phyloP scores from a whole-genome alignment of 1,139 yeast species.

The Hansenula sp. region DNA sequence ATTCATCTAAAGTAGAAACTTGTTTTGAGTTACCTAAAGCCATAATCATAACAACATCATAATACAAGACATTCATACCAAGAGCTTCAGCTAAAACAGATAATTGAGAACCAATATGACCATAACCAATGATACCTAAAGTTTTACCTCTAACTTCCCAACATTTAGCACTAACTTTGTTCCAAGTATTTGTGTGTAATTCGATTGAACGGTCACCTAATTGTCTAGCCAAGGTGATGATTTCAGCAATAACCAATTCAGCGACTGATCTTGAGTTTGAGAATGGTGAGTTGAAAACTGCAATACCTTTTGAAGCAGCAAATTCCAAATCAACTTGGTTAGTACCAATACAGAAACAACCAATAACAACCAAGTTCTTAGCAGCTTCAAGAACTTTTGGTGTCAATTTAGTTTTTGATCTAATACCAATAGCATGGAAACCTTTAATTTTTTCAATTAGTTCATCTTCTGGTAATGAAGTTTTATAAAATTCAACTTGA shows the following conservation, averaged over 20 bases:
- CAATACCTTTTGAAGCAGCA: constrained; percentile 92
- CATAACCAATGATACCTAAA: constrained; percentile 94
- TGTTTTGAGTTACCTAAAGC: constrained; percentile 96
- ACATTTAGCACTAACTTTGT: constrained; percentile 90
- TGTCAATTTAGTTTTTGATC: constrained; percentile 92
- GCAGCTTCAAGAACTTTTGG: constrained; percentile 79
- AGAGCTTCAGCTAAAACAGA: constrained; percentile 95
- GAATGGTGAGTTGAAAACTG: constrained; percentile 98
- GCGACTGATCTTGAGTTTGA: constrained; percentile 99
- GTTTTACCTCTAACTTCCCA: constrained; percentile 99
- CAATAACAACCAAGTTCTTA: constrained; percentile 82
- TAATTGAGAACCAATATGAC: constrained; percentile 97
- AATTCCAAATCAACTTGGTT: constrained; percentile 92
- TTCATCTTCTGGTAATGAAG: constrained; percentile 88
- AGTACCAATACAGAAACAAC: constrained; percentile 99
- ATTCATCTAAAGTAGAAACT: constrained; percentile 78
- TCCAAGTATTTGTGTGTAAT: constrained; percentile 97
- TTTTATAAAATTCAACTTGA: constrained; percentile 91
- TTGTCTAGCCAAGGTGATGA: constrained; percentile 92
- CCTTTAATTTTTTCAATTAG: constrained; percentile 89
- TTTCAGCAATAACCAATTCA: constrained; percentile 93
- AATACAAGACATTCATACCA: constrained; percentile 96
- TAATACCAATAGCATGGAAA: constrained; percentile 95
- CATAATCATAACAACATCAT: constrained; percentile 92
- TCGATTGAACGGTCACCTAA: constrained; percentile 96